These are phyloP conservation scores for Barbatosphaeria neglecta DNA, from an alignment of 495 filamentous ascomycete genomes.

Conservation along the genomic window DNA sequence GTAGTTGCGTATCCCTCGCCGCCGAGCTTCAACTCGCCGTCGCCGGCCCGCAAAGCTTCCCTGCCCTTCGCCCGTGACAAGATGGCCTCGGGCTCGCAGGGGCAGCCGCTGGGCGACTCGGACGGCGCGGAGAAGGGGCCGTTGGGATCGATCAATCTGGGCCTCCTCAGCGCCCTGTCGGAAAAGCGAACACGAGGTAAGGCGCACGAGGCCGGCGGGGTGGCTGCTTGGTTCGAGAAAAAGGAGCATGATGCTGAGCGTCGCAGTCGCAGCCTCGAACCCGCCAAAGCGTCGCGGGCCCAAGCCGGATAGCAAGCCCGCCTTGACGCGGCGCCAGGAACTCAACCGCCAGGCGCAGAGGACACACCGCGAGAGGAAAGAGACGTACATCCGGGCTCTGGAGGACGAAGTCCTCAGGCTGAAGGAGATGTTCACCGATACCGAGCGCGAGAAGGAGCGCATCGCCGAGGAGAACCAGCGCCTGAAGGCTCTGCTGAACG, in stretches of 20 bases:
- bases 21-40: constrained; percentile 22
- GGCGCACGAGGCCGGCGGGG: too few relatives aligned
- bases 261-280: constrained; percentile 53
- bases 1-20: constrained; percentile 29
- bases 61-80: constrained; percentile 21
- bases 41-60: constrained; percentile 19
- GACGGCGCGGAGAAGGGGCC: constrained; percentile 37
- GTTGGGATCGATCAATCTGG: constrained; percentile 40
- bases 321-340: constrained; percentile 85
- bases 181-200: constrained; percentile 51
- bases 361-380: constrained; percentile 94
- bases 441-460: constrained; percentile 52
- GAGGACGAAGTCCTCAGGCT: constrained; percentile 76
- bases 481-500: constrained; percentile 67
- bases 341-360: constrained; percentile 91
- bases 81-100: constrained; percentile 30
- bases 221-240: too few relatives aligned
- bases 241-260: background rate
- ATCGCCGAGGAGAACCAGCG: constrained; percentile 65
- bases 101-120: constrained; percentile 16
- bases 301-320: constrained; percentile 93
- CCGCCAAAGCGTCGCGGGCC: constrained; percentile 82
- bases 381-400: constrained; percentile 86
- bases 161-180: constrained; percentile 47
- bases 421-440: constrained; percentile 49